Evolutionary conservation across 331 rosid species (phyloP).

Genomic region (Quercus phellos): DNA sequence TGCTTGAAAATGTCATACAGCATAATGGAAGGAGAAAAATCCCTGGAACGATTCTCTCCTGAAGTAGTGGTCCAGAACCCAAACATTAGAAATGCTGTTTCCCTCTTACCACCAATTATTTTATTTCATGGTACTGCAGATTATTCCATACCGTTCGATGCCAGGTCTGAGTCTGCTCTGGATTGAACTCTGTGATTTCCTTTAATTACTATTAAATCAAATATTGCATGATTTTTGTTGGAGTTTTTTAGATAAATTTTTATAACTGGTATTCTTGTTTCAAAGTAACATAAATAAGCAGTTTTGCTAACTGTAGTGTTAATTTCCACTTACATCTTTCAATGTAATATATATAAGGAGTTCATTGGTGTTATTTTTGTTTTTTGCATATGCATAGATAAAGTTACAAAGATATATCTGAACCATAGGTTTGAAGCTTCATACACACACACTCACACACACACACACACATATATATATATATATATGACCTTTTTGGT

Average conservation of each 20-base stretch:
- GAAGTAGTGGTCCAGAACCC: constrained; percentile 77
- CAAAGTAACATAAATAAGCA: neutral
- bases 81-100: constrained; percentile 53
- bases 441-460: no score
- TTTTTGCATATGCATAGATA: no score
- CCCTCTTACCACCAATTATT: constrained; percentile 65
- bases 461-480: no score
- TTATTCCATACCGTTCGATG: constrained; percentile 84
- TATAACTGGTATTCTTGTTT: neutral
- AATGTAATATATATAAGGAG: no score
- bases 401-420: no score
- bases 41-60: constrained; percentile 75
- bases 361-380: no score
- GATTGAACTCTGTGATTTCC: constrained; percentile 11
- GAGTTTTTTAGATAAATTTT: neutral
- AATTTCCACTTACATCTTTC: no score
- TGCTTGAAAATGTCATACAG: constrained; percentile 38
- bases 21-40: constrained; percentile 96
- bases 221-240: neutral
- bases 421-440: no score
- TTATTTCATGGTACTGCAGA: constrained; percentile 93
- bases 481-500: no score
- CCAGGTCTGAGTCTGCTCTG: constrained; percentile 49
- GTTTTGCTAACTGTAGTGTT: no score
- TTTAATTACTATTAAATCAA: neutral